Base-by-base conservation (phyloP, 208 protist species). In the Leishmania lainsoni region DNA sequence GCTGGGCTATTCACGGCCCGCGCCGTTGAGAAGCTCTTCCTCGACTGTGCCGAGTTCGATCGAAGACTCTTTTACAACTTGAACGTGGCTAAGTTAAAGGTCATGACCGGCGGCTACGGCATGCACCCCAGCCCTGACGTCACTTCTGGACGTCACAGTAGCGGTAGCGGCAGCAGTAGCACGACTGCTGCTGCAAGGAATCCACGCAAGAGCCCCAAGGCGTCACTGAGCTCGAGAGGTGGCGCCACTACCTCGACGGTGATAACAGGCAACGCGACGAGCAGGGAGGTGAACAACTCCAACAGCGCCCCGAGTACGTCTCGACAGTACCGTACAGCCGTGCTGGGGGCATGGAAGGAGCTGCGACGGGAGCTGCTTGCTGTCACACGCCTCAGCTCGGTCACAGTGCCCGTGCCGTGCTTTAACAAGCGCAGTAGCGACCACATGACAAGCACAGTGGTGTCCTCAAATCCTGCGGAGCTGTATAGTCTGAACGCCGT, bases 61-160 rank as follows among this genome's bases (percentile, higher is more conserved):
- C 83, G 79, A 12, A 73, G 83, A 22, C 73, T 96, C 35, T 95
- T 94, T 66, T 89, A 89, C 81, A 86, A 87, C 70, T 45, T 81
- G 49, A 84, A 83, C 56, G 42, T 58, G 0, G 52, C 54, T 1
- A 74, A 71, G 12, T 51, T 68, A 39, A 78, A 86, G 48, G 77
- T 72, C 35, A 65, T 80, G 17, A 63, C 79, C 16, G 72, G 74
- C 10, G 78, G 56, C 39, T 78, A 79, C 72, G 71, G 72, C 74
- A 66, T 76, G 5, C 75, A 32, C 68, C 17, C 79, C 5, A 6
- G 78, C 3, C 17, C 49, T n/a, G 63, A 59, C n/a, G 49, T 52
- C 20, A 79, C 39, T 12, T 17, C 29, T 48, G 52, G 66, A 26
- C 3, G 54, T 12, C 52, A 29, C 66, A 16, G 63, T 49, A 10